A percentile compares a stretch with the other conserved stretches of the same genome.
phyloP scores from a whole-genome alignment of 1,284 basidiomycete genomes.

The Boletus austroedulis region DNA sequence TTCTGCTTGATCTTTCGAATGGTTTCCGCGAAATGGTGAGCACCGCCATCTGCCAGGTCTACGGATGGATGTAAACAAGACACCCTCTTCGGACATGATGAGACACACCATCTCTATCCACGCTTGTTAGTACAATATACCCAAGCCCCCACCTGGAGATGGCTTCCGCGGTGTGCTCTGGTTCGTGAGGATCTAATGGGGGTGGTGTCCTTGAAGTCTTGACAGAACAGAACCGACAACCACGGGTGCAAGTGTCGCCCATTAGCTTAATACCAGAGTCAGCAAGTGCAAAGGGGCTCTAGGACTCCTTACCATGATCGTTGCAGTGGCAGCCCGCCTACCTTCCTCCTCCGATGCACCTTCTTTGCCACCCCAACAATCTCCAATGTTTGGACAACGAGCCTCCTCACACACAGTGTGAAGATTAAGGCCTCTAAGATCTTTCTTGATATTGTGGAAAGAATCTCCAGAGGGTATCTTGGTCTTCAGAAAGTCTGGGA shows the following conservation, averaged over 20 bases:
- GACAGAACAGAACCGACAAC: conserved; percentile 96
- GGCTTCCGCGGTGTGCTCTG: conserved; percentile 97
- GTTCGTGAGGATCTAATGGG: conserved; percentile 94
- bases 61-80: conserved; percentile 7
- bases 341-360: conserved; percentile 70
- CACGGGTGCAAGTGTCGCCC: conserved; percentile 99
- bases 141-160: conserved; percentile 98
- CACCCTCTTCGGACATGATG: neutral
- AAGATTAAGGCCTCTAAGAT: conserved; percentile 86
- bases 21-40: conserved; percentile 92
- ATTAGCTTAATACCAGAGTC: conserved; percentile 60
- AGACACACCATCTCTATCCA: conserved; percentile 86
- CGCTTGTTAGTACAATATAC: conserved; percentile 96
- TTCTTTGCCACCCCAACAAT: conserved; percentile 95
- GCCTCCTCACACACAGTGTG: conserved; percentile 99
- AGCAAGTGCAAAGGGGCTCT: conserved; percentile 2
- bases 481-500: conserved; percentile 93
- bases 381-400: conserved; percentile 97
- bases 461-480: conserved; percentile 87
- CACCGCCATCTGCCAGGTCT: conserved; percentile 93
- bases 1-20: conserved; percentile 96
- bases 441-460: conserved; percentile 92
- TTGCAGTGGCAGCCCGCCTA: conserved; percentile 90
- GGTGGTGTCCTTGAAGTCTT: conserved; percentile 90
- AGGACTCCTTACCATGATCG: conserved; percentile 82